Conservation (phyloP, 352 stramenopile genomes). For the Globisporangium sylvaticum region DNA sequence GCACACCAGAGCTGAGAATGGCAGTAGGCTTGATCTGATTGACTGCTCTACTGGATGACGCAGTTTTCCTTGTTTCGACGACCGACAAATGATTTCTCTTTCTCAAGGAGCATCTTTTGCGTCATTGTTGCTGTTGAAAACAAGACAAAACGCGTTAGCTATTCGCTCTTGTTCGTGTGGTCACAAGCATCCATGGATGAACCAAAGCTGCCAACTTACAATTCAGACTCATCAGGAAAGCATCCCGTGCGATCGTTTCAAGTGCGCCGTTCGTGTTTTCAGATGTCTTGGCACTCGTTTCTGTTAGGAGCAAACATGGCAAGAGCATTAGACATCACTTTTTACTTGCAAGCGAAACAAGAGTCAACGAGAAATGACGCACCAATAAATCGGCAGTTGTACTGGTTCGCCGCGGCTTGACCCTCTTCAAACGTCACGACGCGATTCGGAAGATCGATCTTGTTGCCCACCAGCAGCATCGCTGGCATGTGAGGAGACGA, state of each 20-base stretch:
- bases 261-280: conserved; percentile 85
- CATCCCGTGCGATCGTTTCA: conserved; percentile 83
- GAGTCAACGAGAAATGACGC: conserved; percentile 9
- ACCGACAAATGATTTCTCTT: conserved; percentile 66
- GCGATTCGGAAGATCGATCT: conserved; percentile 88
- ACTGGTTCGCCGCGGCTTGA: conserved; percentile 73
- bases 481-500: conserved; percentile 67
- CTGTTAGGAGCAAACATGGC: conserved; percentile 25
- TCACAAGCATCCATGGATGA: neutral
- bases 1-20: neutral
- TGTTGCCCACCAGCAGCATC: conserved; percentile 90
- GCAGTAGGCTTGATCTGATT: neutral
- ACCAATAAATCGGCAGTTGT: conserved; percentile 87
- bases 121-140: conserved; percentile 51
- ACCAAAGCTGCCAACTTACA: conserved; percentile 37
- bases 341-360: neutral
- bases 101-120: conserved; percentile 77
- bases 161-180: neutral
- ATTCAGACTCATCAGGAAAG: conserved; percentile 84
- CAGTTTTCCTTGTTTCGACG: conserved; percentile 82
- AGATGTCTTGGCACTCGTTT: conserved; percentile 88
- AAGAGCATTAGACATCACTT: conserved; percentile 11
- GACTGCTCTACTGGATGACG: conserved; percentile 45
- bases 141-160: neutral
- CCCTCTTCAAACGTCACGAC: conserved; percentile 78